Evolutionary conservation across 2,329 filamentous ascomycete genomes (phyloP), one percentile per base, ranked within the genome.

Genomic region (Fusarium torreyae): DNA sequence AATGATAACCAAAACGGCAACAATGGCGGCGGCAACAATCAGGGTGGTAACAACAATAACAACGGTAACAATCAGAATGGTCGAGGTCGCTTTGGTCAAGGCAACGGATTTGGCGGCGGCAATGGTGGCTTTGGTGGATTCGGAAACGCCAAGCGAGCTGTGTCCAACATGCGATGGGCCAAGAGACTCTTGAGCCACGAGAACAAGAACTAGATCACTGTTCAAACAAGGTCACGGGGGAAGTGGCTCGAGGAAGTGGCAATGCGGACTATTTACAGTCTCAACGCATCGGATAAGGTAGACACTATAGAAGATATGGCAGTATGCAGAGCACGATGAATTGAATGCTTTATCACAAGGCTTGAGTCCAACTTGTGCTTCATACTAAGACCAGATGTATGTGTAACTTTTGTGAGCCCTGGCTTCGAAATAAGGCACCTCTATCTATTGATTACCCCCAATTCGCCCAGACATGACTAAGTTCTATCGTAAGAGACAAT

Each of bases 121-220:
- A 58, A 49, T 52, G 49, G 49, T 7, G 59, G 59, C 13, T 67
- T 67, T 15, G 40, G 62, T n/a, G 64, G 64, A 42, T 34, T 34
- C 17, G 39, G 54, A 43, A 68, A 60, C 38, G 62, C 57, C 36
- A 71, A 67, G 62, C 57, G 62, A 38, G 52, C 26, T n/a, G 43
- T 42, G 17, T 55, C 55, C 15, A 58, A 36, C 10, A 26, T 66
- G 6, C 43, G 68, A 60, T 70, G 66, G 68, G 67, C 68, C 6
- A 63, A 62, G 43, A 51, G 67, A 17, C 28, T 65, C 45, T 59
- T 62, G 15, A 24, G 22, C 6, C 31, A 36, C 15, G 45, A 51
- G 22, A 15, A 38, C 15, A 40, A 5, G 17, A 24, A 34, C 39
- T 59, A 34, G 40, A n/a, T 28, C 2, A 33, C 31, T 24, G 18